Evolutionary conservation across 257 asterid species (phyloP), one percentile per base, ranked within the genome.

Genomic region (Solanum virginianum): DNA sequence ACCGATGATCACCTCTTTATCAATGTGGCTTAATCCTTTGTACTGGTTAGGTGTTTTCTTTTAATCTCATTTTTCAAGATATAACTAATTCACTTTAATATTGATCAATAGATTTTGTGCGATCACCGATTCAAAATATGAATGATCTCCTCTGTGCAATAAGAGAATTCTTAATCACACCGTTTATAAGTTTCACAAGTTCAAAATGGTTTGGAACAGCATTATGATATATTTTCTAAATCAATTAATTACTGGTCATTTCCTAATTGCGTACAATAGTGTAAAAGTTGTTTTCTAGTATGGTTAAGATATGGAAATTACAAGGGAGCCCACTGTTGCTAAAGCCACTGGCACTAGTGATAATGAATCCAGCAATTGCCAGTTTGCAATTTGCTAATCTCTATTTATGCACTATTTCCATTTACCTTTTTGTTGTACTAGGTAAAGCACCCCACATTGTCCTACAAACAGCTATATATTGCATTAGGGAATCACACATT

Each of bases 321-420:
- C 83, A 85, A 90, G 83, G 84, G 94, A 88, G 93, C 93, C 97
- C 98, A 91, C 95, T 69, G 56, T 88, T 86, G 87, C 70, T 84
- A 84, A 92, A 91, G 89, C 57, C 68, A 85, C 85, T 84, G 86
- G 85, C 65, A 80, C 29, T 65, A 53, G 85, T 81, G 54, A 93
- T 94, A 86, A 93, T 93, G 95, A 90, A 84, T 92, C 95, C 97
- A 92, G 96, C 97, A 88, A 92, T 92, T 91, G 92, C 98, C 98
- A 95, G 93, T 91, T 90, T 89, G 93, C 85, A 88, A 83, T 54
- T 80, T 9, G 71, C 41, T 65, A 9, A 12, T 63, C 41, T 81
- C 87, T 86, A 75, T 71, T 82, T 53, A 24, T 79, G 29, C 80
- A 29, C 84, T 81, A 49, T 83, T 83, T 62, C 81, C 85, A 84